Conservation (phyloP, 495 filamentous ascomycete species). For the Talaromyces trachyspermus region DNA sequence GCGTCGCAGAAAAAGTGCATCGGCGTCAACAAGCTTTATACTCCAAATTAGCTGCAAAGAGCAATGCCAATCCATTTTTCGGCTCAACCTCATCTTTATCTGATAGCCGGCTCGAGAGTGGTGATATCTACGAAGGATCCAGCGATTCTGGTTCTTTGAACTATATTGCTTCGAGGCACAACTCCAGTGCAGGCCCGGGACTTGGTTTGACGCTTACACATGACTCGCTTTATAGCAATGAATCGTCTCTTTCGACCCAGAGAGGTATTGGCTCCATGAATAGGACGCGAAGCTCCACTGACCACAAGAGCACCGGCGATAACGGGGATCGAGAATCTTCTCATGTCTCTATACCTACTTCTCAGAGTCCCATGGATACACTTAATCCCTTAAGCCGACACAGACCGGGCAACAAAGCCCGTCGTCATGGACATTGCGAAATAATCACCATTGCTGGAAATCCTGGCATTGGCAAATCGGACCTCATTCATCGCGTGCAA, state of each 20-base stretch:
- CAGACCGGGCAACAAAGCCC: constrained; percentile 47
- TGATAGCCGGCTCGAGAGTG: constrained; percentile 46
- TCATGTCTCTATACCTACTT: constrained; percentile 20
- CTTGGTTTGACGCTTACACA: constrained; percentile 27
- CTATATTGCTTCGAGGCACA: constrained; percentile 30
- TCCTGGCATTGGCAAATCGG: constrained; percentile 77
- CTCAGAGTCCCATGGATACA: constrained; percentile 26
- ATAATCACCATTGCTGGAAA: constrained; percentile 69
- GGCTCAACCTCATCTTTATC: constrained; percentile 53
- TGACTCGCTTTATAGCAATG: constrained; percentile 30
- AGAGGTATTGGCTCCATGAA: constrained; percentile 14
- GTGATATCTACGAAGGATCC: constrained; percentile 38
- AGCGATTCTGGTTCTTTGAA: constrained; percentile 50
- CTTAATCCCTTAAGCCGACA: constrained; percentile 27
- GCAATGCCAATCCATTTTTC: constrained; percentile 32
- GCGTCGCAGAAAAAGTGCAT: constrained; percentile 63
- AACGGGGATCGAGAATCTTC: constrained; percentile 29
- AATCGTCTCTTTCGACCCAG: constrained; percentile 27
- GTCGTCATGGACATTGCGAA: constrained; percentile 63
- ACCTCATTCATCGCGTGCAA: constrained; percentile 70
- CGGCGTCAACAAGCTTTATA: constrained; percentile 50
- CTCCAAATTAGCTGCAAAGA: constrained; percentile 29
- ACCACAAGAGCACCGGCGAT: constrained; percentile 31
- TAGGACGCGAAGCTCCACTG: constrained; percentile 25
- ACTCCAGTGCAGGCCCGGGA: constrained; percentile 25